Evolutionary conservation across 164 flowering plant species (phyloP).

Genomic region (Buxus sempervirens): DNA sequence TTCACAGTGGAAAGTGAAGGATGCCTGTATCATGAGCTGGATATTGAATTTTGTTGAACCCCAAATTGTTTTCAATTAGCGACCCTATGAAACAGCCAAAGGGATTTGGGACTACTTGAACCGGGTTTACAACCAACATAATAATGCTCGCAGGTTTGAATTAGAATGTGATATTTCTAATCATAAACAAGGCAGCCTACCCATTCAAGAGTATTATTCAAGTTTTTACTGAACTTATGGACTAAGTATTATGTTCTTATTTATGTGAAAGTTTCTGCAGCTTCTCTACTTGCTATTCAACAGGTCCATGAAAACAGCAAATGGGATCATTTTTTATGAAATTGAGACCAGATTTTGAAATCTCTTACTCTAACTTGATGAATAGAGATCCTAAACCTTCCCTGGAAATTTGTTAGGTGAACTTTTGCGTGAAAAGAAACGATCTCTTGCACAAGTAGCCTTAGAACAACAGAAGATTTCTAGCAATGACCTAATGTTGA

Average conservation of each 20-base stretch:
- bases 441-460: background rate
- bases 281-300: background rate
- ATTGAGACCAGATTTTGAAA: constrained; percentile 2
- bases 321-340: constrained; percentile 5
- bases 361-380: background rate
- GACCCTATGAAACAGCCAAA: background rate
- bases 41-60: background rate
- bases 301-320: background rate
- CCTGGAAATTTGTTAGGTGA: constrained; percentile 7
- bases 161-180: background rate
- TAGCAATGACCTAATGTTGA: background rate
- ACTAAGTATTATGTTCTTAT: background rate
- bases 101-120: constrained; percentile 1
- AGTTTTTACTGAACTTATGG: background rate
- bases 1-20: background rate
- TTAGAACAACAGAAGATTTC: background rate
- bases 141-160: constrained; percentile 1
- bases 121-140: background rate
- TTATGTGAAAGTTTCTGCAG: background rate
- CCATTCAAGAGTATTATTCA: background rate
- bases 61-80: background rate
- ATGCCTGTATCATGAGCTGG: constrained; percentile 1
- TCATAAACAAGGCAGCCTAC: background rate
- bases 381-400: background rate
- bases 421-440: constrained; percentile 1